Base-by-base conservation (phyloP, 2,329 filamentous ascomycete genomes). In the Diaporthe caulivora region DNA sequence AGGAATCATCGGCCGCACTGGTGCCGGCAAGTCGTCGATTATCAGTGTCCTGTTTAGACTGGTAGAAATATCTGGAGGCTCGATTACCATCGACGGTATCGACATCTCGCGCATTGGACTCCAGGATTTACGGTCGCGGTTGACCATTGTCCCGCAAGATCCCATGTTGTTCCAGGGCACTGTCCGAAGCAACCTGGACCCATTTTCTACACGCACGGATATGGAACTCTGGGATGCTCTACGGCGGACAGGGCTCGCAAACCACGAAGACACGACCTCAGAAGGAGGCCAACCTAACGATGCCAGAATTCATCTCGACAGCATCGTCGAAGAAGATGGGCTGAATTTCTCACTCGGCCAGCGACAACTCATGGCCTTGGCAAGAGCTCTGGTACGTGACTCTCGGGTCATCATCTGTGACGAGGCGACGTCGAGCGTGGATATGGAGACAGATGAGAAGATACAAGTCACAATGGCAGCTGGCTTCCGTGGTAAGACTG, bases 401-500 rank as follows among this genome's bases (percentile, higher is more conserved):
- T 93, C 92, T 0, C 94, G 93, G 78, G 98, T 98, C 83, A 98
- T 98, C 78, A 92, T 99, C 60, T 98, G 95, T 83, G 97, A 99
- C 85, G 97, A 99, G 83, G 97, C 97, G 0, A 99, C 97, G 2
- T 49, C 47, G 0, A 95, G 92, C 1, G 95, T 98, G 10, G 96
- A 98, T 82, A 97, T 98, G 87, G 96, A 98, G 81, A 98, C 96
- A 2, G 97, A 99, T 80, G 93, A 94, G 83, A 97, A 97, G 88
- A 98, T 98, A 80, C 96, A 98, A 83, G 86, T 87, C 71, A 97
- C 95, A 3, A 98, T 98, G 83, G 92, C 94, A 0, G 88, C 89
- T 1, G 95, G 92, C 0, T 98, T 98, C 86, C 88, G 89, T 71
- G 95, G 95, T 73, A 94, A 94, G 86, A 98, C 96, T 2, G 84